phyloP scores from a whole-genome alignment of 1,284 basidiomycete genomes.

The Taiwanofungus camphoratus region DNA sequence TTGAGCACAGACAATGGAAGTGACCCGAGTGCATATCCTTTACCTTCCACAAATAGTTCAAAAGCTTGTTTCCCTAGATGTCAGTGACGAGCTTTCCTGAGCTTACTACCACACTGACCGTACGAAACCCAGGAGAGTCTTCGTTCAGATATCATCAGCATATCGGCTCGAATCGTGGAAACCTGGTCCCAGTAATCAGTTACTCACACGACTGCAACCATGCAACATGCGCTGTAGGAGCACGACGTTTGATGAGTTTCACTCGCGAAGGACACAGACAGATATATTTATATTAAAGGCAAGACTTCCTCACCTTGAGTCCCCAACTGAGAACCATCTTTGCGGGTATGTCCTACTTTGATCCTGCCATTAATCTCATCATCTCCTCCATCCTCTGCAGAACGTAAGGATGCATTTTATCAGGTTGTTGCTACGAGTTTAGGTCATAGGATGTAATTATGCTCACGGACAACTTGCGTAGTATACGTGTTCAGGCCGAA shows the following conservation, averaged over 20 bases:
- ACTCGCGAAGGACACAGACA: slow-evolving; percentile 10
- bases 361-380: slow-evolving; percentile 41
- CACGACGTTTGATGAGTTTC: slow-evolving; percentile 3
- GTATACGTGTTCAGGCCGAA: slow-evolving; percentile 47
- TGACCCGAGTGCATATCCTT: slow-evolving; percentile 4
- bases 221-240: slow-evolving; percentile 43
- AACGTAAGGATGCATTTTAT: background rate
- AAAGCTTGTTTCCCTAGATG: slow-evolving; percentile 9
- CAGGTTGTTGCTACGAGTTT: background rate
- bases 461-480: slow-evolving; percentile 41
- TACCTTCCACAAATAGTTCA: slow-evolving; percentile 50
- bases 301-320: slow-evolving; percentile 42
- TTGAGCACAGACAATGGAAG: background rate
- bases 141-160: background rate
- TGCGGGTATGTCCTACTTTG: slow-evolving; percentile 33
- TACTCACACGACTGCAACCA: slow-evolving; percentile 59
- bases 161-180: background rate
- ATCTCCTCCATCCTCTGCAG: slow-evolving; percentile 30
- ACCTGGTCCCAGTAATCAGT: background rate
- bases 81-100: background rate
- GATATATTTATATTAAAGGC: background rate
- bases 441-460: background rate
- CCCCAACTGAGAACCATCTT: slow-evolving; percentile 53
- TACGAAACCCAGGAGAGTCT: slow-evolving; percentile 58
- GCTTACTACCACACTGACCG: slow-evolving; percentile 51